Evolutionary conservation across 352 stramenopile genomes (phyloP).

Genomic region (Globisporangium lucens): DNA sequence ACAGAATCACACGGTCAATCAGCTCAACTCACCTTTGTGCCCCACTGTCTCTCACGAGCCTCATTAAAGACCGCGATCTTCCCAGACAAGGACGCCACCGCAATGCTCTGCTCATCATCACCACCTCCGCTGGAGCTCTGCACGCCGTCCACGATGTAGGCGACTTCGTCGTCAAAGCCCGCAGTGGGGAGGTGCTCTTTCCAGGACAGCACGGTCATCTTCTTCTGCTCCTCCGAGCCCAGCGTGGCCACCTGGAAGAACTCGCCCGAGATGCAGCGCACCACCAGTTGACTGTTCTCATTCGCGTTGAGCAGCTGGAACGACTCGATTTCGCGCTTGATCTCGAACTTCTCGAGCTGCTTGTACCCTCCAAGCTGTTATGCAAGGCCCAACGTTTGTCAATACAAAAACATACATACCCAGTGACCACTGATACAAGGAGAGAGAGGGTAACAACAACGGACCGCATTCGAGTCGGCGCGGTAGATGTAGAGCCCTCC

Average conservation of each 20-base stretch:
- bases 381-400: neutral
- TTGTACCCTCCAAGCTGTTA: slow-evolving; percentile 45
- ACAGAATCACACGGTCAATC: neutral
- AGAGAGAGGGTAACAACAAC: neutral
- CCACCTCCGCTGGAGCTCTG: slow-evolving; percentile 11
- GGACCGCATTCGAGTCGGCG: slow-evolving; percentile 27
- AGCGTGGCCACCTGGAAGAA: slow-evolving; percentile 36
- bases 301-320: slow-evolving; percentile 30
- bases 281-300: slow-evolving; percentile 23
- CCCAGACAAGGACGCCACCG: slow-evolving; percentile 37
- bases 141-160: slow-evolving; percentile 48
- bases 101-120: slow-evolving; percentile 19
- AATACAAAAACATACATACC: neutral
- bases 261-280: slow-evolving; percentile 52
- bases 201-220: slow-evolving; percentile 32
- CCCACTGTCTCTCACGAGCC: slow-evolving; percentile 38
- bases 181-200: slow-evolving; percentile 20
- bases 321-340: slow-evolving; percentile 58
- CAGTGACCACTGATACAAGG: no score
- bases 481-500: slow-evolving; percentile 56
- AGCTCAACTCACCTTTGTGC: slow-evolving; percentile 34
- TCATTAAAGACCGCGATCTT: slow-evolving; percentile 36
- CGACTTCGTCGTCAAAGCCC: slow-evolving; percentile 25
- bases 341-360: slow-evolving; percentile 48
- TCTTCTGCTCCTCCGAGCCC: slow-evolving; percentile 15